Percentiles rank a stretch among this genome's conserved stretches.
Evolutionary conservation across 1,284 basidiomycete species (phyloP).

Genomic region (Golubevia sp.): DNA sequence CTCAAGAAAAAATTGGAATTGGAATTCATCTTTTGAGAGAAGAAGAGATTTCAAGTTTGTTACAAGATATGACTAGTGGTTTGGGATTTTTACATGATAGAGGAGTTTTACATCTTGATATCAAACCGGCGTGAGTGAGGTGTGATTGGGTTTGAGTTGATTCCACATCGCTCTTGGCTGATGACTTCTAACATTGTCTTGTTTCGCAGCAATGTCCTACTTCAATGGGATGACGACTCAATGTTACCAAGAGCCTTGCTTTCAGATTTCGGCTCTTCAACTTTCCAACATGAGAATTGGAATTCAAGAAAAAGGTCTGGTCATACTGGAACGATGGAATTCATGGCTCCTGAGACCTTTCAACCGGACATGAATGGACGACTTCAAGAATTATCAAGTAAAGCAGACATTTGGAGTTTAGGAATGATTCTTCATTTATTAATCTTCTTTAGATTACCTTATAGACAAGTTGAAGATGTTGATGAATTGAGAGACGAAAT

Average conservation of each 20-base stretch:
- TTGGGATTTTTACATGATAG: slow-evolving; percentile 47
- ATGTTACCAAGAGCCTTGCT: slow-evolving; percentile 79
- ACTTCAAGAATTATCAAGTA: slow-evolving; percentile 77
- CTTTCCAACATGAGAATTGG: slow-evolving; percentile 41
- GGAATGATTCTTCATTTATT: slow-evolving; percentile 92
- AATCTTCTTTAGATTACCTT: slow-evolving; percentile 75
- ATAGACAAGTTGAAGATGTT: slow-evolving; percentile 66
- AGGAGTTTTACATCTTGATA: slow-evolving; percentile 79
- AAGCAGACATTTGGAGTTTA: slow-evolving; percentile 68
- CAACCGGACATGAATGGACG: slow-evolving; percentile 65
- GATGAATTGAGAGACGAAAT: slow-evolving; percentile 75
- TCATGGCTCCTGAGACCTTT: slow-evolving; percentile 77
- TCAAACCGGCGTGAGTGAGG: slow-evolving; percentile 90
- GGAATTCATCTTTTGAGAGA: slow-evolving; percentile 46
- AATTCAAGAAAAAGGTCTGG: slow-evolving; percentile 67
- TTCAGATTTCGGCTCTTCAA: slow-evolving; percentile 89
- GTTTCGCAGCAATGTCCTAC: slow-evolving; percentile 87
- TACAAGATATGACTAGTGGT: slow-evolving; percentile 44
- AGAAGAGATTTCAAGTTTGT: slow-evolving; percentile 45
- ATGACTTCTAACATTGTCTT: no score
- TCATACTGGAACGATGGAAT: slow-evolving; percentile 86
- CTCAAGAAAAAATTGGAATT: not conserved
- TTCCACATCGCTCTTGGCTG: no score
- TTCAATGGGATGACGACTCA: slow-evolving; percentile 88
- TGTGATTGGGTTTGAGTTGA: no score